Conservation (phyloP, 2,329 filamentous ascomycete genomes). For the Penicillium sp. region DNA sequence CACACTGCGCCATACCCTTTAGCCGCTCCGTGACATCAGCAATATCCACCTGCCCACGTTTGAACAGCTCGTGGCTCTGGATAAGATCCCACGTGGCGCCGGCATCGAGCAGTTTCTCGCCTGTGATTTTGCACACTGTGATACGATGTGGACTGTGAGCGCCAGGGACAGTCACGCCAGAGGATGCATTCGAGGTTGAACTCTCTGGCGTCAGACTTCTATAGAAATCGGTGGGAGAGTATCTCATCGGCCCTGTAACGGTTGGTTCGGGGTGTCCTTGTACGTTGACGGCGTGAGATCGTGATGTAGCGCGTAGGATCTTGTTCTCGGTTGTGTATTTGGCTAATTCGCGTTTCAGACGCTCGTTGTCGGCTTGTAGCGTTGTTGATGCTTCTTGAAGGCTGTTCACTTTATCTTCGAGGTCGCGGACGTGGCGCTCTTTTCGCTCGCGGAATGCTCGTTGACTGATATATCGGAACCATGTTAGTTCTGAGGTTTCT, state of each 20-base stretch:
- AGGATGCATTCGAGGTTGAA: constrained; percentile 4
- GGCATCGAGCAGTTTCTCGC: constrained; percentile 66
- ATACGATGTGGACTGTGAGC: constrained; percentile 51
- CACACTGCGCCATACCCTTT: constrained; percentile 69
- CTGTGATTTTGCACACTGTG: constrained; percentile 56
- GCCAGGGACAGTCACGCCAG: not conserved
- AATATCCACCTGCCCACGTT: constrained; percentile 73
- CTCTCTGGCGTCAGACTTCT: constrained; percentile 53
- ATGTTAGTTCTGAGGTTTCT: constrained; percentile 1
- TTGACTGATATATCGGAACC: constrained; percentile 55
- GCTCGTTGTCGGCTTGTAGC: constrained; percentile 77
- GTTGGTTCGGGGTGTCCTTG: constrained; percentile 34
- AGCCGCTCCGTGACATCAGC: constrained; percentile 73
- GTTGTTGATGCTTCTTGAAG: constrained; percentile 69
- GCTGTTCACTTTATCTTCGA: constrained; percentile 75
- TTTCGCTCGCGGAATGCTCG: constrained; percentile 94
- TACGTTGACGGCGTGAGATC: constrained; percentile 40
- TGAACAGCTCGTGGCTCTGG: constrained; percentile 70
- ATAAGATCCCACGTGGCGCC: constrained; percentile 88
- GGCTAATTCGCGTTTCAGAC: constrained; percentile 75
- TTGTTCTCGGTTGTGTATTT: constrained; percentile 86
- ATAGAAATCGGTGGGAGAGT: constrained; percentile 68
- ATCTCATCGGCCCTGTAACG: constrained; percentile 64
- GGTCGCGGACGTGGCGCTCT: constrained; percentile 86
- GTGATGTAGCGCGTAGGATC: constrained; percentile 75